phyloP scores from a whole-genome alignment of 2,329 filamentous ascomycete genomes.

The Epichloe bromicola region DNA sequence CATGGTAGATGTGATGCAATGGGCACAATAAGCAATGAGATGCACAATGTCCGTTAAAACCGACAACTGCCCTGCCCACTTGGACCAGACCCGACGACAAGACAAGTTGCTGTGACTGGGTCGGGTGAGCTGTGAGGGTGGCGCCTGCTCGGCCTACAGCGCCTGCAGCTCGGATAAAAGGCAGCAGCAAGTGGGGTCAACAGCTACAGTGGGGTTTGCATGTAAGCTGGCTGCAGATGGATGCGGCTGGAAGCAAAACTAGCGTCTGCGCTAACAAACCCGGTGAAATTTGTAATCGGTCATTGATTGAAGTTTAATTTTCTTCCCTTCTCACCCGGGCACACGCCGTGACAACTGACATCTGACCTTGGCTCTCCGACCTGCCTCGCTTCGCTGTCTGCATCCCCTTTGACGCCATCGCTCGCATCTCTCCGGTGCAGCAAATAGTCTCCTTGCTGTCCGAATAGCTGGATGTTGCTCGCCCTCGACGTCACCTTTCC shows the following conservation, averaged over 20 bases:
- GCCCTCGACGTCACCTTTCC: slow-evolving; percentile 1
- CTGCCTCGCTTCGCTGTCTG: background rate
- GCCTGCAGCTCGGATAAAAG: too few species aligned
- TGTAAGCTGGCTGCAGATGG: background rate
- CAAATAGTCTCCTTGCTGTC: background rate
- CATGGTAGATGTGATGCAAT: too few species aligned
- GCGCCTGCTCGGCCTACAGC: too few species aligned
- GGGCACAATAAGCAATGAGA: too few species aligned
- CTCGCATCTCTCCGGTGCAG: background rate
- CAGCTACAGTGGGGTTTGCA: too few species aligned
- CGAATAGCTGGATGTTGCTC: background rate
- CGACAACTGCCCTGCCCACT: too few species aligned
- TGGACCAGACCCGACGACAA: too few species aligned
- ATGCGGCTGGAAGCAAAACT: background rate
- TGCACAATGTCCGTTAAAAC: too few species aligned
- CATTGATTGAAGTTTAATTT: background rate
- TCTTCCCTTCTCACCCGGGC: background rate
- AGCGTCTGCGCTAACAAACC: slow-evolving; percentile 8
- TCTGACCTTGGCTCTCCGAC: background rate
- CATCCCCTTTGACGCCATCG: background rate
- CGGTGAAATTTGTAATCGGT: background rate
- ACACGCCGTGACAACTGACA: background rate
- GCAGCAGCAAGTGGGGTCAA: too few species aligned
- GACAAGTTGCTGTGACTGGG: too few species aligned
- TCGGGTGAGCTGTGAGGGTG: too few species aligned